Evolutionary conservation across 768 basidiomycete genomes (phyloP).

Genomic region (Mycena capillaripes): DNA sequence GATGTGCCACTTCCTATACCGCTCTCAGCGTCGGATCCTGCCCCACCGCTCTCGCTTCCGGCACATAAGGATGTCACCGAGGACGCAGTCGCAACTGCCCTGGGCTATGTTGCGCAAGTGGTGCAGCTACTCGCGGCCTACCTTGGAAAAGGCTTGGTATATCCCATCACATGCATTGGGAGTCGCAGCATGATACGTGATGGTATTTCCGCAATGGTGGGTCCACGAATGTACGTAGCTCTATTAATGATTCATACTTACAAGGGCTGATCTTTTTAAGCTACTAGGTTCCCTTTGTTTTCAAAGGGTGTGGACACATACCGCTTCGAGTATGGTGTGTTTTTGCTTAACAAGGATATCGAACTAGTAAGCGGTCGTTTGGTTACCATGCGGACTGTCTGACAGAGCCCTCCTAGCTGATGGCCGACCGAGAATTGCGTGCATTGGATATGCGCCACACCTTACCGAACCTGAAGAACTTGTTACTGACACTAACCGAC

Average conservation of each 20-base stretch:
- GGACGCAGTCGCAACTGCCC: slow-evolving; percentile 87
- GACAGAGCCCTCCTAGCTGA: slow-evolving; percentile 72
- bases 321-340: slow-evolving; percentile 97
- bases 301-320: slow-evolving; percentile 96
- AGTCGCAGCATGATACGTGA: slow-evolving; percentile 94
- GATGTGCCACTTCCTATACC: slow-evolving; percentile 94
- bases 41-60: slow-evolving; percentile 81
- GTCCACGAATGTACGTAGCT: slow-evolving; percentile 86
- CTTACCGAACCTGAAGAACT: slow-evolving; percentile 95
- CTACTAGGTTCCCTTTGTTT: slow-evolving; percentile 91
- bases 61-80: slow-evolving; percentile 84
- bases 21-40: slow-evolving; percentile 77
- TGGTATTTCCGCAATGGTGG: slow-evolving; percentile 94
- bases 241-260: not conserved
- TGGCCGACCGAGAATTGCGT: slow-evolving; percentile 90
- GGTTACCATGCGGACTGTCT: not conserved
- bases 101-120: slow-evolving; percentile 92
- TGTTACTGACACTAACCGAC: slow-evolving; percentile 87
- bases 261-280: slow-evolving; percentile 24
- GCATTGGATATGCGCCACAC: slow-evolving; percentile 96
- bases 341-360: slow-evolving; percentile 96
- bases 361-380: slow-evolving; percentile 79
- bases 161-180: slow-evolving; percentile 92
- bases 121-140: slow-evolving; percentile 88
- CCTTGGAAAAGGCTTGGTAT: slow-evolving; percentile 80